These are phyloP conservation scores for Claviceps pazoutovae DNA, from an alignment of 2,329 filamentous ascomycete genomes.

Conservation along the genomic window DNA sequence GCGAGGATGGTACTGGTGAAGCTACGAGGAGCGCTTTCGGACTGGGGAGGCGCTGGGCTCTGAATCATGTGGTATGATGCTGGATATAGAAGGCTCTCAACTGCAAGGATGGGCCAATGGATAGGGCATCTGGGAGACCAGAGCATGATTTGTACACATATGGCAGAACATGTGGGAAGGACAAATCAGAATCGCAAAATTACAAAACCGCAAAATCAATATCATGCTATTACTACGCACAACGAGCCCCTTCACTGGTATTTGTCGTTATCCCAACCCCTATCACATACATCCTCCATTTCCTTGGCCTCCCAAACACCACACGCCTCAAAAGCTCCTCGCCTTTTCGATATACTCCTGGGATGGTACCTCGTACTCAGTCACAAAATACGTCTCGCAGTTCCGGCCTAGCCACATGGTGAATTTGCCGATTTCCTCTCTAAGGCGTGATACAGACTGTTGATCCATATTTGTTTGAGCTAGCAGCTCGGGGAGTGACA, in stretches of 20 bases:
- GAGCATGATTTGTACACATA: too few relatives aligned
- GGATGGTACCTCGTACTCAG: constrained; percentile 58
- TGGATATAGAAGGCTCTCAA: not conserved
- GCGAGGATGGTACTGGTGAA: not conserved
- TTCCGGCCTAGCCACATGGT: constrained; percentile 73
- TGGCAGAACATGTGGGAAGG: too few relatives aligned
- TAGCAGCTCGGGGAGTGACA: constrained; percentile 81
- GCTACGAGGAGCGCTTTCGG: not conserved
- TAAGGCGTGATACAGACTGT: constrained; percentile 74
- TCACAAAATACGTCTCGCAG: constrained; percentile 62
- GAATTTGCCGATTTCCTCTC: constrained; percentile 79
- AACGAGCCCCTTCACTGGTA: not conserved
- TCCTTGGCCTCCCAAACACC: not conserved
- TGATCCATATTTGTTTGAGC: constrained; percentile 97
- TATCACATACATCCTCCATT: not conserved
- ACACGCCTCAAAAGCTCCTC: constrained; percentile 23
- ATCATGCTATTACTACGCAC: not conserved
- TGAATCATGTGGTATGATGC: not conserved
- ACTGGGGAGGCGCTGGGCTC: not conserved
- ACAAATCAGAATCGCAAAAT: too few relatives aligned
- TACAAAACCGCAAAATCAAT: too few relatives aligned
- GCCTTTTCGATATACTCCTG: constrained; percentile 61
- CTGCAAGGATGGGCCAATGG: not conserved
- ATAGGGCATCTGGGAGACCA: too few relatives aligned
- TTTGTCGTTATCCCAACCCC: not conserved